Evolutionary conservation across 257 asterid genomes (phyloP), one percentile per base, ranked within the genome.

Genomic region (Solanum pimpinellifolium): DNA sequence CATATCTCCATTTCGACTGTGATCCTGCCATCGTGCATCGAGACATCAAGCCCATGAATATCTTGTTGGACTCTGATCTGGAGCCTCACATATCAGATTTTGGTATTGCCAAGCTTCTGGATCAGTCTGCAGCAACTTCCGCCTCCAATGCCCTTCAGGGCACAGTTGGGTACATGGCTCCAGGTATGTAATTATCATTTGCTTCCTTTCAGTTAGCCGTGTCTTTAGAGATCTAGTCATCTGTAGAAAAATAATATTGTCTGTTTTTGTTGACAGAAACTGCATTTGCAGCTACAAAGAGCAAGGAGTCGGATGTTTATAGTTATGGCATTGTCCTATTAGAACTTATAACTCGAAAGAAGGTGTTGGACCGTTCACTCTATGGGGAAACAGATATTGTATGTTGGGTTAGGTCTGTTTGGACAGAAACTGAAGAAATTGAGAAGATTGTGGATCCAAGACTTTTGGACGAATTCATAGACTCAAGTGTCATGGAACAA

Each of bases 81-180:
- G 98, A 93, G 91, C 94, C 98, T 33, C 98, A 92, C 89, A 92
- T 95, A 83, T 93, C 98, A 0, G 98, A 95, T 88, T 95, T 95
- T 73, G 98, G 98, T 86, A 92, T 94, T 85, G 96, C 98, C 82
- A 94, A 93, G 93, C 94, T 95, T 87, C 87, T 95, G 90, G 96
- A 94, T 62, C 95, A 92, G 81, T 89, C 98, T 10, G 91, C 89
- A 85, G 39, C 91, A 87, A 90, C 93, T 7, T 18, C 89, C 33
- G 85, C 90, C 49, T 93, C 92, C 76, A 89, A 87, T 65, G 77
- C 83, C 35, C 90, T 95, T 83, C 93, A 88, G 86, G 98, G 98
- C 73, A 94, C 98, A 27, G 86, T 92, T 41, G 98, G 98, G 41
- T 96, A 94, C 91, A 93, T 96, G 80, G 98, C 98, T 87, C 98